A percentile compares a stretch with the other conserved stretches of the same genome.
phyloP scores from a whole-genome alignment of 768 basidiomycete genomes.

The Mycena metata region DNA sequence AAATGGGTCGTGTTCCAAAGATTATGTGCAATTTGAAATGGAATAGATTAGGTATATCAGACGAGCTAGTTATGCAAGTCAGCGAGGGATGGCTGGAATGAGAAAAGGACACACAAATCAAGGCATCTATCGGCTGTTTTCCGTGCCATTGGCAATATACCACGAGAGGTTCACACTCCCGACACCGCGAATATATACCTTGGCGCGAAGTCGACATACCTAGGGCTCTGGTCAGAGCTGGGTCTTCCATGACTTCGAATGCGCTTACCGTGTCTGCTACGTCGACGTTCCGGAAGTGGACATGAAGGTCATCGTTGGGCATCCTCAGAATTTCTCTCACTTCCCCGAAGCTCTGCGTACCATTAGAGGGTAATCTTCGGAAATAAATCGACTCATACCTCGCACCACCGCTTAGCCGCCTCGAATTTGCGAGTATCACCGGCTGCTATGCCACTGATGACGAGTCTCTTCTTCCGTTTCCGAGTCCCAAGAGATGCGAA shows the following conservation, averaged over 20 bases:
- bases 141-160: constrained; percentile 56
- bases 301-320: constrained; percentile 84
- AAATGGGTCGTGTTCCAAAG: constrained; percentile 35
- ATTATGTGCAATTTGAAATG: constrained; percentile 34
- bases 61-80: constrained; percentile 13
- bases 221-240: constrained; percentile 42
- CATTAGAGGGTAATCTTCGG: constrained; percentile 17
- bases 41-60: constrained; percentile 12
- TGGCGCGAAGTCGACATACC: constrained; percentile 85
- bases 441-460: constrained; percentile 76
- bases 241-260: neutral
- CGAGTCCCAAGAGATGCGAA: constrained; percentile 57
- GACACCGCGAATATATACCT: constrained; percentile 79
- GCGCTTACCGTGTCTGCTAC: constrained; percentile 83
- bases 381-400: constrained; percentile 58
- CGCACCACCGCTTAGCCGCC: constrained; percentile 81
- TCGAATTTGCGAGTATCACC: constrained; percentile 76
- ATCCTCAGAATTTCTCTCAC: constrained; percentile 78
- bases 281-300: constrained; percentile 80
- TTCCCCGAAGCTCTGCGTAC: constrained; percentile 79
- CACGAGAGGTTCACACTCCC: constrained; percentile 86
- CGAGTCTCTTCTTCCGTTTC: constrained; percentile 73
- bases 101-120: neutral
- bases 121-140: constrained; percentile 57
- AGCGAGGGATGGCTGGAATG: neutral